Evolutionary conservation across 2,329 filamentous ascomycete genomes (phyloP).

Genomic region (Ophiostoma sp.): DNA sequence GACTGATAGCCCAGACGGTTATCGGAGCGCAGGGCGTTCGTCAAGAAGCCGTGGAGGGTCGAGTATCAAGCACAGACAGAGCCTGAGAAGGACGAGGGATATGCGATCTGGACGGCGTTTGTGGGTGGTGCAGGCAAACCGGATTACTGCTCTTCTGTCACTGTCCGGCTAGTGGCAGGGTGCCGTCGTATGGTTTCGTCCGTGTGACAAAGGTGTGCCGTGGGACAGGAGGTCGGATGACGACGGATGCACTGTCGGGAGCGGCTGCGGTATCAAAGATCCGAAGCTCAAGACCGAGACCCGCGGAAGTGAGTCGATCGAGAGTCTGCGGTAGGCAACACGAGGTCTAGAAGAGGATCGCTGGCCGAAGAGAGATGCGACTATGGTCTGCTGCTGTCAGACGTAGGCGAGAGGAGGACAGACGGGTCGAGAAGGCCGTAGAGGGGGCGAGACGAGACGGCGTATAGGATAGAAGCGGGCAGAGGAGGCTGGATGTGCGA

Average conservation of each 20-base stretch:
- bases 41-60: not conserved
- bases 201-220: slow-evolving; percentile 3
- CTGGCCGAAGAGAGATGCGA: not conserved
- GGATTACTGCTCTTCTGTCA: slow-evolving; percentile 1
- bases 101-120: not conserved
- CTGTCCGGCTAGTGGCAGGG: not conserved
- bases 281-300: not conserved
- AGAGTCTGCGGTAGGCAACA: not conserved
- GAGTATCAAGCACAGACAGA: not conserved
- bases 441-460: not conserved
- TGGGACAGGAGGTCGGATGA: not conserved
- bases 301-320: not conserved
- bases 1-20: not conserved
- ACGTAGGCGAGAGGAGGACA: not conserved
- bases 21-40: not conserved
- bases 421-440: slow-evolving; percentile 3
- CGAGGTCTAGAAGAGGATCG: no score
- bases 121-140: not conserved
- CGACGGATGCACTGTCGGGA: not conserved
- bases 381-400: no score
- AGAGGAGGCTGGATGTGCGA: slow-evolving; percentile 3
- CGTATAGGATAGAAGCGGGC: not conserved
- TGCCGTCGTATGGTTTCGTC: not conserved
- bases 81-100: not conserved
- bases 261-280: not conserved